Percentiles rank a stretch among this genome's conserved stretches.
Evolutionary conservation across 2,329 filamentous ascomycete genomes (phyloP).

Genomic region (Coleophoma eucalyptorum): DNA sequence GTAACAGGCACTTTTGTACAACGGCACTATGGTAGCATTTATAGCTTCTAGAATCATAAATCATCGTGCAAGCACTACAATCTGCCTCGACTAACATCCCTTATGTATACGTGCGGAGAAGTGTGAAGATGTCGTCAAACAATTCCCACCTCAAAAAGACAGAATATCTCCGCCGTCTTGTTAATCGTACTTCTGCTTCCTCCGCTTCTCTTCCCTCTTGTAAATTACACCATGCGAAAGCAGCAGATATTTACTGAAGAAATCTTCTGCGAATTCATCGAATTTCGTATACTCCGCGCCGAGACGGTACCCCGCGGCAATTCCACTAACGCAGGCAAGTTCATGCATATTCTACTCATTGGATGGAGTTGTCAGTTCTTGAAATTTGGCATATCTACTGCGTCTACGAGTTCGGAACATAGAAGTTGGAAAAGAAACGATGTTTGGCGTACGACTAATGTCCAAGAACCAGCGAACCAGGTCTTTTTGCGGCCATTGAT

Average conservation of each 20-base stretch:
- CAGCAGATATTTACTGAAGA: slow-evolving; percentile 43
- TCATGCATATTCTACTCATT: slow-evolving; percentile 62
- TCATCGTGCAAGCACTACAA: too few species aligned
- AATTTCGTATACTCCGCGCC: slow-evolving; percentile 62
- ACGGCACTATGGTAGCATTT: too few species aligned
- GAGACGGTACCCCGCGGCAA: slow-evolving; percentile 65
- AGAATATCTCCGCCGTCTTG: too few species aligned
- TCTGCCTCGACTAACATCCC: too few species aligned
- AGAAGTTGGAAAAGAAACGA: background rate
- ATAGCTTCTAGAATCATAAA: too few species aligned
- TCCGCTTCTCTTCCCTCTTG: slow-evolving; percentile 21
- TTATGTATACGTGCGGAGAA: too few species aligned
- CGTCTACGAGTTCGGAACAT: background rate
- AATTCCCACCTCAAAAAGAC: too few species aligned
- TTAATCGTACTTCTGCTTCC: slow-evolving; percentile 15
- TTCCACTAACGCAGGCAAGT: slow-evolving; percentile 66
- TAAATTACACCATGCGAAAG: slow-evolving; percentile 40
- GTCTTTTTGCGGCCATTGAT: slow-evolving; percentile 63
- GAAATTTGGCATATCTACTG: background rate
- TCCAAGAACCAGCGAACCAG: slow-evolving; percentile 24
- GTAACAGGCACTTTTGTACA: too few species aligned
- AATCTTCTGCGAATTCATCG: slow-evolving; percentile 46
- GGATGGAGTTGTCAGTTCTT: background rate
- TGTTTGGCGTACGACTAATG: slow-evolving; percentile 19
- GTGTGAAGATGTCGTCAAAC: too few species aligned